Conservation (phyloP, 140 eudicot genomes). For the Flaveria floridana region DNA sequence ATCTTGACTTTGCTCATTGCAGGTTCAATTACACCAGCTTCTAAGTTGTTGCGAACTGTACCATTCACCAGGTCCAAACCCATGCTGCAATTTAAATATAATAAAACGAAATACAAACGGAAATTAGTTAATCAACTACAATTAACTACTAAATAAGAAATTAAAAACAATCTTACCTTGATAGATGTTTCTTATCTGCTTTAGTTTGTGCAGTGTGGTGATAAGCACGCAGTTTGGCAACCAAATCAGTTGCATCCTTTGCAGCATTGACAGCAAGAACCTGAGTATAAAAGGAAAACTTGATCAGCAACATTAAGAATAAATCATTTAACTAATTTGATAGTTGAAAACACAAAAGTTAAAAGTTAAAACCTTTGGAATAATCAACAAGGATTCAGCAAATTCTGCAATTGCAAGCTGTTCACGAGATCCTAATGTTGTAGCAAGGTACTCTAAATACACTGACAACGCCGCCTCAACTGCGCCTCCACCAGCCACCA, state of each 20-base stretch:
- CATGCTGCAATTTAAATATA: constrained; percentile 51
- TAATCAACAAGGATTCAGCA: constrained; percentile 77
- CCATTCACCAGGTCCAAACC: constrained; percentile 94
- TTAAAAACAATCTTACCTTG: constrained; percentile 51
- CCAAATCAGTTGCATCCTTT: constrained; percentile 92
- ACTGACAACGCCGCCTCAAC: constrained; percentile 96
- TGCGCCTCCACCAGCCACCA: constrained; percentile 99
- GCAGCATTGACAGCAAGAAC: constrained; percentile 98
- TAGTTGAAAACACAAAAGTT: neutral
- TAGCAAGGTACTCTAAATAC: constrained; percentile 89
- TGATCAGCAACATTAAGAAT: neutral
- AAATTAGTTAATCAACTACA: constrained; percentile 4
- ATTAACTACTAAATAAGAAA: neutral
- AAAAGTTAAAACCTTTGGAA: constrained; percentile 62
- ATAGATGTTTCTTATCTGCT: constrained; percentile 89
- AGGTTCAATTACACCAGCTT: constrained; percentile 98
- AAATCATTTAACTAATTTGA: neutral
- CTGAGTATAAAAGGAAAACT: constrained; percentile 32
- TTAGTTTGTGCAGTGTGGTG: constrained; percentile 97
- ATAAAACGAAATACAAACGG: neutral
- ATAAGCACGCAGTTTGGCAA: constrained; percentile 86
- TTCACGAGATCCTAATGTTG: constrained; percentile 92
- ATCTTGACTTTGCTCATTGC: constrained; percentile 99
- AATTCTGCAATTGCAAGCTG: constrained; percentile 97
- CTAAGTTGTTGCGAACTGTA: constrained; percentile 78